These are phyloP conservation scores for Tuber aestivum DNA, from an alignment of 495 filamentous ascomycete genomes.

Conservation along the genomic window DNA sequence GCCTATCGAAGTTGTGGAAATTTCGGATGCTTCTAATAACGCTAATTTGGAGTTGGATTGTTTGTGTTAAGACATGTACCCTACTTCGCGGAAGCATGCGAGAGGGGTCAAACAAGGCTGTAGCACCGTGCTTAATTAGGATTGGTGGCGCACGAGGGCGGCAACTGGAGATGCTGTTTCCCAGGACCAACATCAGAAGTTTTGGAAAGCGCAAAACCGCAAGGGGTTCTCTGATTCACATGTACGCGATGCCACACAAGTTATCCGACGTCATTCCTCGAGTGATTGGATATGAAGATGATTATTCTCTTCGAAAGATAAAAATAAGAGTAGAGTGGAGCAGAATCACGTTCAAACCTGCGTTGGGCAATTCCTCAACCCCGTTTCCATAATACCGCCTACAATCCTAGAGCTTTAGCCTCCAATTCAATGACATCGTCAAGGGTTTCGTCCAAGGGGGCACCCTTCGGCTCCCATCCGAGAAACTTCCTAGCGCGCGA, in stretches of 20 bases:
- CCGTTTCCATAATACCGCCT: background rate
- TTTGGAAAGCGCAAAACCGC: background rate
- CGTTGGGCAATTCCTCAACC: background rate
- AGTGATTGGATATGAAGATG: background rate
- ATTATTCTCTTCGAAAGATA: background rate
- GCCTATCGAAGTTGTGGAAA: background rate
- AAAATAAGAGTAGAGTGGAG: background rate
- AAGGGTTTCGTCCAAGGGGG: constrained; percentile 25
- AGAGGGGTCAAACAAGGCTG: background rate
- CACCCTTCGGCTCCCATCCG: constrained; percentile 29
- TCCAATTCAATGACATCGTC: constrained; percentile 32
- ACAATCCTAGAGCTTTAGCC: constrained; percentile 28
- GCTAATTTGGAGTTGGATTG: background rate
- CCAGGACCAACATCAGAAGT: background rate
- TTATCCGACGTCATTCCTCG: background rate
- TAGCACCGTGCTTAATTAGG: background rate
- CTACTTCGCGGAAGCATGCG: background rate
- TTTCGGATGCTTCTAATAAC: background rate
- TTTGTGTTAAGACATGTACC: background rate
- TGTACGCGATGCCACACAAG: background rate
- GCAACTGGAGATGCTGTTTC: background rate
- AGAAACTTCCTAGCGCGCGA: constrained; percentile 36
- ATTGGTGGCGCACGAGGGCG: background rate
- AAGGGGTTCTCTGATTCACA: background rate
- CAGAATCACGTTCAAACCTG: background rate